Base-by-base conservation (phyloP, 352 stramenopile genomes). In the Thraustotheca clavata region DNA sequence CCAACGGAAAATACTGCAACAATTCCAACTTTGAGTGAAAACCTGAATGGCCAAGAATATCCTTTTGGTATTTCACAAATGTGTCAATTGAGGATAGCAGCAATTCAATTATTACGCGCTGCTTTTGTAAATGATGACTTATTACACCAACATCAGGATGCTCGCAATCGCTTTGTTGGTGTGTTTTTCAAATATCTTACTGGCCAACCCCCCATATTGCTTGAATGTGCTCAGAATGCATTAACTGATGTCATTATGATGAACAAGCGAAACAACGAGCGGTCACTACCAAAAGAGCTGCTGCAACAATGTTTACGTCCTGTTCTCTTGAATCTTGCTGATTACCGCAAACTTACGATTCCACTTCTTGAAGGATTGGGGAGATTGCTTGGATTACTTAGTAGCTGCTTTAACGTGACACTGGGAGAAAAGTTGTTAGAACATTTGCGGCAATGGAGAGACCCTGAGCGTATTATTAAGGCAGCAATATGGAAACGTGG, bases 371-470 rank as follows among this genome's bases (percentile, higher is more conserved):
- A 97, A 71, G 96, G 93, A 1, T 75, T 99, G 6, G 89, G 88
- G 16, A 80, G 91, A 29, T 73, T 99, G 33, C 72, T 99, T 5
- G 94, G 86, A 4, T 74, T 99, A 0, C 74, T 99, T 1, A 97
- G 89, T 60, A 97, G 85, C 40, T 98, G 95, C 77, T 99, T 99
- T 67, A 99, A 99, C 59, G 95, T 97, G 34, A 98, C 94, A 12
- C 75, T 99, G 0, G 96, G 95, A 5, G 95, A 99, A 67, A 99
- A 99, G 69, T 69, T 99, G 31, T 71, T 99, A 1, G 95, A 99
- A 62, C 95, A 98, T 68, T 69, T 98, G 14, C 94, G 97, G 69
- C 91, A 98, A 67, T 98, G 88, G 88, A 77, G 83, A 20, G 87
- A 96, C 59, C 88, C 89, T 0, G 87, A 94, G 35, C 84, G 87